Percentiles rank a stretch among this genome's conserved stretches.
Conservation (phyloP, 345 rosid species). For the Raphanus raphanistrum region DNA sequence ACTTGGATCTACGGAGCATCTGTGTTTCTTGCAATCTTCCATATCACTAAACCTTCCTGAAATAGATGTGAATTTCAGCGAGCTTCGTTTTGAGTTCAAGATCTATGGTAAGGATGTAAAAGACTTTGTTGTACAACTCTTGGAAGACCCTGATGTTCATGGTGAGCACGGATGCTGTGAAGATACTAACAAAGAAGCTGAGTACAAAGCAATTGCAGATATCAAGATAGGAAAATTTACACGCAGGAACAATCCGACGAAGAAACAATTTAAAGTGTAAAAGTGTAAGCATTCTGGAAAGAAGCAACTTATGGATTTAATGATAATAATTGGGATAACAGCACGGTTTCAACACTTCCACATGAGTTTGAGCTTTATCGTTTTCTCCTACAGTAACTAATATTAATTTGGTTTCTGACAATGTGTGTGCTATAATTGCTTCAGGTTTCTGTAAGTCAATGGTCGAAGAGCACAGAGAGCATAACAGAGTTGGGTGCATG, state of each 20-base stretch:
- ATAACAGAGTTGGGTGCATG: not conserved
- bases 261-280: not conserved
- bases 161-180: not conserved
- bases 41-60: not conserved
- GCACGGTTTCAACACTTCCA: not conserved
- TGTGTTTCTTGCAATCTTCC: not conserved
- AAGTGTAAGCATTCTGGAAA: not conserved
- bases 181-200: not conserved
- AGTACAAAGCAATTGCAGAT: not conserved
- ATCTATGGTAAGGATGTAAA: not conserved
- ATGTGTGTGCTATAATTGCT: not conserved
- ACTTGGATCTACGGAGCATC: not conserved
- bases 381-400: not conserved
- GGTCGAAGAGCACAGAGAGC: not conserved
- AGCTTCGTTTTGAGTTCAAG: not conserved
- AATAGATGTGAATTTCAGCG: not conserved
- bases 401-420: not conserved
- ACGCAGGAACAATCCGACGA: not conserved
- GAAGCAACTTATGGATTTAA: not conserved
- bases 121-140: not conserved
- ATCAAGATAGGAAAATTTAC: not conserved
- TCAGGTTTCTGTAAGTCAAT: not conserved
- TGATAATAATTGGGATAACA: not conserved
- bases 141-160: not conserved
- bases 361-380: not conserved